phyloP scores from a whole-genome alignment of 805 yeast genomes.

The Kuraishia capsulata region DNA sequence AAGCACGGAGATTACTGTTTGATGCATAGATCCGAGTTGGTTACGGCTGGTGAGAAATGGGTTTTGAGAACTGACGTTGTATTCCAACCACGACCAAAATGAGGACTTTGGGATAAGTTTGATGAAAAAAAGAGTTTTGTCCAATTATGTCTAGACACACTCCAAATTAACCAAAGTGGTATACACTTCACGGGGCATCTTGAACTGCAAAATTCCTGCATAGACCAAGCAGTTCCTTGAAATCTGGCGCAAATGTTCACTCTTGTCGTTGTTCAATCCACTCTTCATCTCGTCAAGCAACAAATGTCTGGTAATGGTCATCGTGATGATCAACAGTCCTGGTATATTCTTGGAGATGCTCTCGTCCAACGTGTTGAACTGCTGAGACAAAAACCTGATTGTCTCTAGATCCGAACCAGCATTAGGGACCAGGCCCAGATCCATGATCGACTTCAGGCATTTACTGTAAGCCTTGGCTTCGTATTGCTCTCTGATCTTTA shows the following conservation, averaged over 20 bases:
- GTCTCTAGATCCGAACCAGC: conserved; percentile 39
- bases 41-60: conserved; percentile 49
- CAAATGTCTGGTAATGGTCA: conserved; percentile 65
- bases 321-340: conserved; percentile 64
- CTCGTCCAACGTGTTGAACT: conserved; percentile 55
- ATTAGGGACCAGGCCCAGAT: conserved; percentile 61
- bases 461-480: conserved; percentile 49
- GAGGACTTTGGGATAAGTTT: neutral
- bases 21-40: conserved; percentile 48
- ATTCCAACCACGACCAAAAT: no score
- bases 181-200: conserved; percentile 83
- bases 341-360: conserved; percentile 74
- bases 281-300: conserved; percentile 34
- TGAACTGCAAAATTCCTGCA: conserved; percentile 91
- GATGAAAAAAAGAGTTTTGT: neutral
- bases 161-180: conserved; percentile 62
- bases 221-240: conserved; percentile 88
- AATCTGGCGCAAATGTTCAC: conserved; percentile 43
- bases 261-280: conserved; percentile 42
- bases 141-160: conserved; percentile 22
- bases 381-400: conserved; percentile 63
- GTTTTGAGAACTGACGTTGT: conserved; percentile 48
- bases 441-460: conserved; percentile 45
- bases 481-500: conserved; percentile 55
- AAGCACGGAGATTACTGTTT: conserved; percentile 61